Base-by-base conservation (phyloP, 2,329 filamentous ascomycete genomes). In the Paraconiothyrium brasiliense region DNA sequence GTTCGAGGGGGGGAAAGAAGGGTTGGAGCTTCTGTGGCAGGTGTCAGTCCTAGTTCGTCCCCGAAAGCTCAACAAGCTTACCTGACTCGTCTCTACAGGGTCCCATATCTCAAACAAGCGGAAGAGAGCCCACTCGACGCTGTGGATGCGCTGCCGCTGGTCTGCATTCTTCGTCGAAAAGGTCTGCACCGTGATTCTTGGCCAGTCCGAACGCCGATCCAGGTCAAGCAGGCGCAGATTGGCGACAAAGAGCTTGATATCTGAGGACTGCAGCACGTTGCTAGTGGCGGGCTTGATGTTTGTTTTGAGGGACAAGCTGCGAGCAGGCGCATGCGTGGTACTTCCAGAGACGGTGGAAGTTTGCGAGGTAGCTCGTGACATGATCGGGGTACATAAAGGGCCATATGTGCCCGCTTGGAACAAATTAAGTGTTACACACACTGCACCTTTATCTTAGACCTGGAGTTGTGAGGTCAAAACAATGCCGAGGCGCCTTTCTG, bases 121-220 rank as follows among this genome's bases (percentile, higher is more conserved):
- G 78, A 91, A 97, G n/a, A 98, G 82, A 0, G 90, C 88, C 93
- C 94, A 98, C 82, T 99, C 95, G 41, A 94, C 88, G 62, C 88
- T 88, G 69, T 92, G 89, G 41, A 97, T 89, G 57, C 94, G 88
- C 77, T 90, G 90, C 80, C 94, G 95, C 78, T 94, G 91, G 57
- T 91, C 91, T 65, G 90, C 89, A 70, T 92, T 86, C 60, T 85
- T 89, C 4, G 84, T 82, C 3, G 87, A 87, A 74, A 98, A 92
- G 2, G 90, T 91, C 54, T 89, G 84, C 0, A 84, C 75, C 1
- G 87, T 89, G 59, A 97, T 91, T 20, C 81, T 84, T 0, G 94
- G 94, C 92, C 94, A 97, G 79, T 96, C 93, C 0, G 87, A 82
- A 0, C 85, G 85, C 54, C 85, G 81, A 71, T 97, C 91, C 34